phyloP scores from a whole-genome alignment of 768 basidiomycete species.

The Kwoniella europaea region DNA sequence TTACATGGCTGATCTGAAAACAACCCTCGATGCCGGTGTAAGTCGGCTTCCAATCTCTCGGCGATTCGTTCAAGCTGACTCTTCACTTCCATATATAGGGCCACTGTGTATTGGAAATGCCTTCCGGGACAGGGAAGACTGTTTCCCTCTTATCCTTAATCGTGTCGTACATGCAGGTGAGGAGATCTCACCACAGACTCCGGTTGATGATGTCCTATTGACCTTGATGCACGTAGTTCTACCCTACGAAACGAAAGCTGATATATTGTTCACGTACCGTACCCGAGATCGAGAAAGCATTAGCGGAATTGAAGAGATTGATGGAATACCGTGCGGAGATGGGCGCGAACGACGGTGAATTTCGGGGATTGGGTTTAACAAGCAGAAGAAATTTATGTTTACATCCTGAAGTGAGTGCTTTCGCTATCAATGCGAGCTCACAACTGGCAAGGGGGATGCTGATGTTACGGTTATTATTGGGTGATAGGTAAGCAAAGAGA shows the following conservation, averaged over 20 bases:
- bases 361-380: constrained; percentile 88
- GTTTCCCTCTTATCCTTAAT: constrained; percentile 93
- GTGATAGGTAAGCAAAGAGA: constrained; percentile 87
- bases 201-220: too few relatives aligned
- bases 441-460: too few relatives aligned
- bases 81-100: constrained; percentile 65
- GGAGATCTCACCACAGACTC: constrained; percentile 12
- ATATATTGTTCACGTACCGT: constrained; percentile 99
- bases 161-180: constrained; percentile 94
- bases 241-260: constrained; percentile 87
- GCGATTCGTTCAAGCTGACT: background rate
- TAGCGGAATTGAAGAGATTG: constrained; percentile 89
- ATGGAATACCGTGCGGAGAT: constrained; percentile 82
- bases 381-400: constrained; percentile 96
- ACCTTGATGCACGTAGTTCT: constrained; percentile 66
- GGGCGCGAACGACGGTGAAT: constrained; percentile 72
- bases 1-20: constrained; percentile 98
- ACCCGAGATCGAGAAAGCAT: constrained; percentile 97
- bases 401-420: constrained; percentile 85
- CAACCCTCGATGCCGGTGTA: constrained; percentile 92
- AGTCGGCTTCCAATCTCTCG: constrained; percentile 25
- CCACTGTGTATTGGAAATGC: constrained; percentile 99
- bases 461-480: background rate
- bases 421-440: too few relatives aligned
- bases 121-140: constrained; percentile 98